Evolutionary conservation across 306 rosid genomes (phyloP), one percentile per base, ranked within the genome.

Genomic region (Castanea mollissima): DNA sequence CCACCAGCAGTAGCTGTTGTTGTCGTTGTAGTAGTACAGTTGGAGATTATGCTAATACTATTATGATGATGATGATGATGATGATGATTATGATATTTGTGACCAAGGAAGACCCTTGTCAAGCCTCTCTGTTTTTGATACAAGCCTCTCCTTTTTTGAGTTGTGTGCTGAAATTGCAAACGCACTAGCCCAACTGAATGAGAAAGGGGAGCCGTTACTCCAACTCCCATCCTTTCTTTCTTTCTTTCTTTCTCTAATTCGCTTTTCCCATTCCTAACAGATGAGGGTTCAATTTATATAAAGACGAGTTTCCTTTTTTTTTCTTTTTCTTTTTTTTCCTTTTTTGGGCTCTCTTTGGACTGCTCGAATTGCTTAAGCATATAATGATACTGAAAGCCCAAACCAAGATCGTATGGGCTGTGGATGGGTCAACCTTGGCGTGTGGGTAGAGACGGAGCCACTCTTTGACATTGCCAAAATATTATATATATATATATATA

Each of bases 121-220:
- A 54, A 69, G 64, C 64, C 16, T 57, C 38, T 60, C 56, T 55
- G 21, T 21, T 21, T 21, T 21, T 21, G 21, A 21, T 21, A 21
- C 63, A 54, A 69, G 64, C 64, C 16, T 57, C 38, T 60, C 56
- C 49, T 73, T 19, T 34, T 74, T 16, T 15, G 56, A 41, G 46
- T 25, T 46, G 52, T 34, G 57, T 62, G 79, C 44, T 56, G 76
- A 54, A 63, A 46, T 60, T 41, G 79, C 58, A 55, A 77, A 71
- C 73, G 63, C 49, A 63, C 63, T 20, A 41, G 54, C 74, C 80
- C 74, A 69, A 44, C 12, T 14, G 71, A 74, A 31, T 58, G 49
- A 23, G 82, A 78, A 65, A 49, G 74, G 38, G 82, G 54, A 74
- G 83, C 81, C 77, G 60, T 78, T 77, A 73, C 73, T 71, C 31